Evolutionary conservation across 331 rosid species (phyloP).

Genomic region (Pyracantha coccinea): DNA sequence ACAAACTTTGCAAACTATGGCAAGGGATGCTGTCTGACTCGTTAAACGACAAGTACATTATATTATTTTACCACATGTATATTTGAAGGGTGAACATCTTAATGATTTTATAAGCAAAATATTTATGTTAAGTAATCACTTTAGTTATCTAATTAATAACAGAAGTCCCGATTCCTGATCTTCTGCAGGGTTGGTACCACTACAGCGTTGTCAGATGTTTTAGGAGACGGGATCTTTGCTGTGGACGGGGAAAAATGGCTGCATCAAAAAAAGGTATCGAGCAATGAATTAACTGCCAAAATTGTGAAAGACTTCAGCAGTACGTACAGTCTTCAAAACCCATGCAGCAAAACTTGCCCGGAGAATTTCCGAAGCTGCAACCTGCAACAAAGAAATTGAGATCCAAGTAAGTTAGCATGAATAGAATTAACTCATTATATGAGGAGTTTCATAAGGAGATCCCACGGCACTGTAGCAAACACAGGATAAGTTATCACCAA

Average conservation of each 20-base stretch:
- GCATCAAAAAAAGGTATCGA: constrained; percentile 6
- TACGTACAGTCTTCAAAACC: constrained; percentile 1
- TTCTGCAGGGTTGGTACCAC: constrained; percentile 7
- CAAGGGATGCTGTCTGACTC: constrained; percentile 25
- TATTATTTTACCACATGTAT: neutral
- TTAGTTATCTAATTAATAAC: no score
- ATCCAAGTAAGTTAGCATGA: constrained; percentile 6
- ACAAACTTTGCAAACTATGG: constrained; percentile 40
- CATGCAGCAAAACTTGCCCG: neutral
- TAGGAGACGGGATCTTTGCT: constrained; percentile 8
- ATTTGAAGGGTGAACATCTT: neutral
- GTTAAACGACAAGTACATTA: neutral
- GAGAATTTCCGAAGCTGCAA: constrained; percentile 1
- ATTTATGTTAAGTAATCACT: no score
- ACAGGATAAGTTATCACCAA: no score
- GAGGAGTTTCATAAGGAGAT: no score
- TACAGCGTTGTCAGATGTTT: constrained; percentile 1
- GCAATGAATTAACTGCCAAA: constrained; percentile 8
- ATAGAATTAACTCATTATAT: neutral
- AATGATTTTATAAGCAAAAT: neutral
- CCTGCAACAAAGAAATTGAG: neutral
- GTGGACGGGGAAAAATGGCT: constrained; percentile 11
- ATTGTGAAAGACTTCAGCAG: constrained; percentile 3
- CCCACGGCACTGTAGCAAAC: no score
- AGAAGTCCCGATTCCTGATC: neutral